Conservation (phyloP, 768 basidiomycete species). For the Wakefieldia striispora region DNA sequence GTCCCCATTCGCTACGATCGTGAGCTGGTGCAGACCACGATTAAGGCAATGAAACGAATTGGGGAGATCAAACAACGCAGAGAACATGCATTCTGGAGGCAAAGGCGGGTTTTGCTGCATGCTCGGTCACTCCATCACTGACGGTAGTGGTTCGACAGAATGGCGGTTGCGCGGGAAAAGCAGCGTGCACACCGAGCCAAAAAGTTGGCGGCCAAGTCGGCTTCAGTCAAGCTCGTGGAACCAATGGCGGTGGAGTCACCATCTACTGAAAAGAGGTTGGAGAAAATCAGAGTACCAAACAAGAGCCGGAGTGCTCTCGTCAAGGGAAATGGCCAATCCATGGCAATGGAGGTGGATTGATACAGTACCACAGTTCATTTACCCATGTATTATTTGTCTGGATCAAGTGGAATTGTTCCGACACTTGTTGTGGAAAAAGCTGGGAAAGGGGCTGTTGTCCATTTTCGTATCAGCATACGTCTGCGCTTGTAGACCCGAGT, state of each 20-base stretch:
- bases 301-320: constrained; percentile 73
- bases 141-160: constrained; percentile 45
- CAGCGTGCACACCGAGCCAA: constrained; percentile 72
- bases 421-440: too few relatives aligned
- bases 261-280: constrained; percentile 51
- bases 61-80: constrained; percentile 88
- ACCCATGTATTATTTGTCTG: not conserved
- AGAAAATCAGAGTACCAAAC: constrained; percentile 74
- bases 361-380: not conserved
- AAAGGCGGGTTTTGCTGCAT: constrained; percentile 49
- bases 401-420: too few relatives aligned
- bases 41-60: constrained; percentile 95
- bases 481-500: too few relatives aligned
- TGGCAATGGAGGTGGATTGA: constrained; percentile 90
- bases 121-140: not conserved
- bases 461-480: constrained; percentile 14
- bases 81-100: constrained; percentile 96
- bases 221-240: constrained; percentile 63
- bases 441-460: constrained; percentile 19
- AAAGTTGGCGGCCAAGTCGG: constrained; percentile 48
- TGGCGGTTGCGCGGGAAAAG: constrained; percentile 81
- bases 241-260: constrained; percentile 49
- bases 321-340: constrained; percentile 78
- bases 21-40: constrained; percentile 86
- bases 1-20: constrained; percentile 97